Evolutionary conservation across 2,329 filamentous ascomycete species (phyloP), one percentile per base, ranked within the genome.

Genomic region (Zymoseptoria tritici): DNA sequence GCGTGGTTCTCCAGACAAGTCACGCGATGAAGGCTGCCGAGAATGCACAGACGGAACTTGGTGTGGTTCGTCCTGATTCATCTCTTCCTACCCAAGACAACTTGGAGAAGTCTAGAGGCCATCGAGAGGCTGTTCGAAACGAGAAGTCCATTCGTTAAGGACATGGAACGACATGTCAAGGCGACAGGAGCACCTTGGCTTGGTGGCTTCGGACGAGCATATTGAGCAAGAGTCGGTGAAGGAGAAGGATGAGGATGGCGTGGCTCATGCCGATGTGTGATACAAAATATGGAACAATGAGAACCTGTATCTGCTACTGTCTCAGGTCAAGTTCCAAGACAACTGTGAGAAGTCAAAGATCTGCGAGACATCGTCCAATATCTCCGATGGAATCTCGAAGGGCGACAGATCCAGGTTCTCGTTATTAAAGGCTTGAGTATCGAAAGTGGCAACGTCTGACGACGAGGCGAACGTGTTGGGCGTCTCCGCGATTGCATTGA

Each of bases 261-360:
- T 6, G 4, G 46, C 13, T 49, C 46, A 49, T 49, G 46, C 19
- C 19, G 46, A 49, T 49, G 46, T 49, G 19, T 49, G 46, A 24
- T 24, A 24, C 22, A 24, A 6, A 4, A 24, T 24, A 4, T 24
- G 22, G 22, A 4, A 24, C 22, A 24, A 24, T 24, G 22, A 24
- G 22, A 24, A 2, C 22, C 1, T 24, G 49, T 50, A 52, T 50
- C 26, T 52, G 21, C 16, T 57, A 3, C 22, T 24, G 22, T 24
- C 22, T 58, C 56, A 58, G 42, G 56, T 54, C 56, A 46, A 20
- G 19, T 58, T 54, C 56, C 56, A 58, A 24, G 56, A 51, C 21
- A 54, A 22, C 24, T 57, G 31, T 36, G 55, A 60, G 56, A 59
- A 59, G 50, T 61, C 59, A 49, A 61, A 61, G 31, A 61, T 57